Conservation (phyloP, 768 basidiomycete species). For the Trametes cingulata region DNA sequence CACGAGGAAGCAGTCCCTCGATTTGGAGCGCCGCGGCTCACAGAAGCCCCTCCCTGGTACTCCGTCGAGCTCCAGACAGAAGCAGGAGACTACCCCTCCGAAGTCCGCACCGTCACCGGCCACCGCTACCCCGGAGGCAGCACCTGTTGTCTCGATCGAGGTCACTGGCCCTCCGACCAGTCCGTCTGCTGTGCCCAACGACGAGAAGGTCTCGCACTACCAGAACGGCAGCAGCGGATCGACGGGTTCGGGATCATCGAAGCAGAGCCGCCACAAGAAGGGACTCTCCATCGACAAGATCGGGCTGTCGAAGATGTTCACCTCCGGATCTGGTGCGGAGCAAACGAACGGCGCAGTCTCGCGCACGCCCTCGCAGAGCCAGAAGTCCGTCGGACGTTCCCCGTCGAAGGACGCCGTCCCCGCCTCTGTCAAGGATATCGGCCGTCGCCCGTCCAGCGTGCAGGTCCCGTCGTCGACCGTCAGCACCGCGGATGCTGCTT, state of each 20-base stretch:
- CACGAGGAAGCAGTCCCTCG: slow-evolving; percentile 24
- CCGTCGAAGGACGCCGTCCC: slow-evolving; percentile 29
- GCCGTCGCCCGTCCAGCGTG: slow-evolving; percentile 34
- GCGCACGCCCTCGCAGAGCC: slow-evolving; percentile 46
- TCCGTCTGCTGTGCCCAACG: slow-evolving; percentile 19
- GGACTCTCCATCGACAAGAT: slow-evolving; percentile 81
- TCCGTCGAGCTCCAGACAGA: slow-evolving; percentile 18
- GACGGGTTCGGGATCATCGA: slow-evolving; percentile 32
- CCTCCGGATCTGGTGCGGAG: slow-evolving; percentile 38
- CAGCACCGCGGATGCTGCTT: slow-evolving; percentile 15
- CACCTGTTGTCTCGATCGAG: slow-evolving; percentile 35
- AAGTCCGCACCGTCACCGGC: slow-evolving; percentile 2
- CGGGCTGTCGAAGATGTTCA: slow-evolving; percentile 75
- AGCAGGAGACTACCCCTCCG: slow-evolving; percentile 14
- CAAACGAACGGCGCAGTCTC: slow-evolving; percentile 37
- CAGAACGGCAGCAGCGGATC: slow-evolving; percentile 24
- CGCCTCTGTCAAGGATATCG: slow-evolving; percentile 22
- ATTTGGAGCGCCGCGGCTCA: slow-evolving; percentile 10
- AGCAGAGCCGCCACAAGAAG: slow-evolving; percentile 56
- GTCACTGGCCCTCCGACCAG: slow-evolving; percentile 34
- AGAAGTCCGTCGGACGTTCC: slow-evolving; percentile 24
- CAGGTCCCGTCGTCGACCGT: slow-evolving; percentile 30
- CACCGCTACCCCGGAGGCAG: slow-evolving; percentile 15
- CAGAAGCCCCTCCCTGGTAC: slow-evolving; percentile 36
- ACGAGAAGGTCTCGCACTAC: slow-evolving; percentile 23